Evolutionary conservation across 1,284 basidiomycete species (phyloP), one percentile per base, ranked within the genome.

Genomic region (Ustilago nuda): DNA sequence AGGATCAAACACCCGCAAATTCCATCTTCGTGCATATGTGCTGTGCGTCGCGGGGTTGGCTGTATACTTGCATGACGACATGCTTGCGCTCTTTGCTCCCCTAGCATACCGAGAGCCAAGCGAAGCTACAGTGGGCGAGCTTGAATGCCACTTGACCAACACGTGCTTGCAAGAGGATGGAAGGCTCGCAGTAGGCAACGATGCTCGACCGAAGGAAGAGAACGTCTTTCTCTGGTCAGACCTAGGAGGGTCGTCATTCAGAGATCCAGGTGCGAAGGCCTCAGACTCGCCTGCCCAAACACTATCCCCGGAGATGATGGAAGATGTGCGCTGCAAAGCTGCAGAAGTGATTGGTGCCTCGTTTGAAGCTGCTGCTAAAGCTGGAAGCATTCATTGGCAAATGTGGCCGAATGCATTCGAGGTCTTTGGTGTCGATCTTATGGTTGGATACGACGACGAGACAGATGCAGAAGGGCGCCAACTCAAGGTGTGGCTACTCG

Each of bases 11-110:
- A 53, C 61, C 8, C 72, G 82, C 33, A 85, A 85, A 92, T 99
- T 98, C 86, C 97, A 99, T 87, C 89, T 99, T 48, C 91, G 97
- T 43, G 93, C 92, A 3, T 99, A 99, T 85, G 95, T 95, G 72
- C 89, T 98, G 36, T 91, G 94, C 15, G 92, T 86, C 13, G 86
- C 86, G 11, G 85, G 81, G 9, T 78, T 88, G 17, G 69, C 78
- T 12, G 85, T 86, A 46, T 85, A 84, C 56, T 89, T 98, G 52
- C 94, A 93, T 75, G 89, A 91, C 58, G 91, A 92, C 23, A 91
- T 96, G 79, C 89, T 99, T 19, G 93, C 94, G 7, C 88, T 98
- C 1, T 97, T 98, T 85, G 92, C 84, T 12, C 76, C 81, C 0
- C 23, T 72, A 8, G 55, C 76, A 1, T 85, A 85, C 51, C 35